Percentiles rank a stretch among this genome's conserved stretches.
These are phyloP conservation scores for Periconia macrospinosa DNA, from an alignment of 2,329 filamentous ascomycete genomes.

Conservation along the genomic window DNA sequence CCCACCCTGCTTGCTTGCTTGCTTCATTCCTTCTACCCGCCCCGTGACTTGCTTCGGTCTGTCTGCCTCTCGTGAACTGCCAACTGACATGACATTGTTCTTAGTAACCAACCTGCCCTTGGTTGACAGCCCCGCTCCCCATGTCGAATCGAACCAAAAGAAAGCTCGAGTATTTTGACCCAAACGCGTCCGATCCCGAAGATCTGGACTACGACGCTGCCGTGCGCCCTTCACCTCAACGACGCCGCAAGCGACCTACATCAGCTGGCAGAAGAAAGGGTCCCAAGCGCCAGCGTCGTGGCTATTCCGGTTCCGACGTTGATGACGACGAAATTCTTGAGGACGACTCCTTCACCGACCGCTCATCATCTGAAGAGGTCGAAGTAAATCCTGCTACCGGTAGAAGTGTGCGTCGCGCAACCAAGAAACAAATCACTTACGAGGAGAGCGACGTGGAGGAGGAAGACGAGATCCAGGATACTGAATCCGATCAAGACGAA, in stretches of 20 bases:
- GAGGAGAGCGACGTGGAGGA: constrained; percentile 54
- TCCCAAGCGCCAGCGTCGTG: constrained; percentile 38
- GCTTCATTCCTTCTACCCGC: not conserved
- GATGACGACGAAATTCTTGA: constrained; percentile 52
- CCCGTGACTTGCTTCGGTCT: too few relatives aligned
- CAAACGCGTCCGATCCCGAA: constrained; percentile 43
- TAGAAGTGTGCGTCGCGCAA: constrained; percentile 57
- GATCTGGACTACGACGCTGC: constrained; percentile 42
- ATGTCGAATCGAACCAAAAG: constrained; percentile 46
- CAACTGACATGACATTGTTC: too few relatives aligned
- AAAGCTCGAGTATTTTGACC: constrained; percentile 41
- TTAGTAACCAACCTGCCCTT: not conserved
- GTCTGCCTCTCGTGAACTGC: too few relatives aligned
- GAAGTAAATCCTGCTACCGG: constrained; percentile 60
- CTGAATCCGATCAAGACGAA: constrained; percentile 36
- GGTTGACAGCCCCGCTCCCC: constrained; percentile 24
- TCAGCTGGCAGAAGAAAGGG: constrained; percentile 32
- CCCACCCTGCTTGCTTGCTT: not conserved
- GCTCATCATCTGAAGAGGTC: constrained; percentile 48
- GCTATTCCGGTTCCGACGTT: constrained; percentile 38
- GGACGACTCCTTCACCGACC: constrained; percentile 47
- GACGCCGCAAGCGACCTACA: constrained; percentile 30
- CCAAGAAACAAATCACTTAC: constrained; percentile 59
- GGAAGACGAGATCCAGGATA: constrained; percentile 48
- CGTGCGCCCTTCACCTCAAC: constrained; percentile 32